phyloP scores from a whole-genome alignment of 768 basidiomycete species.

The Chalciporus pseudorubinellus region DNA sequence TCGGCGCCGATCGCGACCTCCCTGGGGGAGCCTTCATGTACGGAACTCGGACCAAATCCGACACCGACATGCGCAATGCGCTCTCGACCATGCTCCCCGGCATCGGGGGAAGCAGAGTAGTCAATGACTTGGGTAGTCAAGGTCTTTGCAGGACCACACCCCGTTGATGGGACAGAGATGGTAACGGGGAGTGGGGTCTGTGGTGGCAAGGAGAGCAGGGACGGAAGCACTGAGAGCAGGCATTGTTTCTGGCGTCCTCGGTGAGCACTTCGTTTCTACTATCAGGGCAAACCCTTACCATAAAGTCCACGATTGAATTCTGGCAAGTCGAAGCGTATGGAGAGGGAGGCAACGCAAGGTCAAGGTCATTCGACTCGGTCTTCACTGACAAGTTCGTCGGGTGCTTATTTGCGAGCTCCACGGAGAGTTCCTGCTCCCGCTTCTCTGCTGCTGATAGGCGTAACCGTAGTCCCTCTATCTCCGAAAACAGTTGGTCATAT shows the following conservation, averaged over 20 bases:
- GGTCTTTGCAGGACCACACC: conserved; percentile 34
- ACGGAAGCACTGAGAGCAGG: conserved; percentile 73
- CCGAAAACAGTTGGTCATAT: conserved; percentile 46
- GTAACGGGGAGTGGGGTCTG: conserved; percentile 53
- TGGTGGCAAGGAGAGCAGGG: conserved; percentile 65
- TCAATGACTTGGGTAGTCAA: conserved; percentile 45
- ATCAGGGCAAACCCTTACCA: conserved; percentile 44
- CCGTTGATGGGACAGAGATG: conserved; percentile 52
- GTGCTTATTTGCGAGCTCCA: conserved; percentile 50
- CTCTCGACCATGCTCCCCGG: conserved; percentile 57
- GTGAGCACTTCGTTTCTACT: conserved; percentile 14
- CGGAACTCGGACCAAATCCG: conserved; percentile 49
- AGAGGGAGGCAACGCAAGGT: conserved; percentile 46
- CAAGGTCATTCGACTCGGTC: conserved; percentile 55
- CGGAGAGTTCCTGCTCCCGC: conserved; percentile 65
- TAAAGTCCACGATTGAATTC: conserved; percentile 65
- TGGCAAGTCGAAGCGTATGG: conserved; percentile 36
- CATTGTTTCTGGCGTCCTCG: conserved; percentile 48
- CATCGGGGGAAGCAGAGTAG: conserved; percentile 40
- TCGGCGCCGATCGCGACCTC: conserved; percentile 34
- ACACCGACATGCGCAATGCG: conserved; percentile 34
- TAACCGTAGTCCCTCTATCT: conserved; percentile 64
- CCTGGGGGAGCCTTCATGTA: conserved; percentile 32
- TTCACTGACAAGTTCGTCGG: conserved; percentile 44
- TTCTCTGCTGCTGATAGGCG: conserved; percentile 63